Evolutionary conservation across 352 stramenopile species (phyloP), one percentile per base, ranked within the genome.

Genomic region (Phytophthora nicotianae): DNA sequence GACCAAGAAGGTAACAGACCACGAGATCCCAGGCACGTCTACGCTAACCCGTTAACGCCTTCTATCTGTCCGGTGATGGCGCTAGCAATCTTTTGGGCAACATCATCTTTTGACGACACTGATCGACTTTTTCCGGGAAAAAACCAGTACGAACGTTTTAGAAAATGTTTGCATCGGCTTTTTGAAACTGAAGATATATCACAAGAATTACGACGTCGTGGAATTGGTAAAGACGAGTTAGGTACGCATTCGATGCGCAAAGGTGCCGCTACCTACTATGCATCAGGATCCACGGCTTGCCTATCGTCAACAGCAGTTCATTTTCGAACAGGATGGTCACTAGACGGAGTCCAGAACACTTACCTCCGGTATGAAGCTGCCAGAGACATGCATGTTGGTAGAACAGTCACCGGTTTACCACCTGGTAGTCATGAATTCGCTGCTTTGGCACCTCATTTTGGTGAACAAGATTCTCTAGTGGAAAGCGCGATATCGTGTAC

Each of bases 251-350:
- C n/a, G n/a, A n/a, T n/a, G 21, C 47, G 62, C 3, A 72, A 77
- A 64, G 68, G 68, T 2, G 50, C 68, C 6, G 43, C 58, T 38
- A 70, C 56, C 0, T 70, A 59, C 21, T 52, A 32, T 50, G 13
- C 60, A 11, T 72, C 62, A 0, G 57, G 62, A 5, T 68, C 63
- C 1, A 77, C 63, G 4, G 58, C 58, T 17, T 67, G 54, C 33
- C 63, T 42, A 11, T 65, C 59, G 13, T 65, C 52, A 10, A 62
- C 42, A 11, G 45, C 65, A 8, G 51, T 68, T 10, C 35, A 73
- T 58, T 19, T 69, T 0, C 26, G 65, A 16, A 46, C 51, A 3
- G 50, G 65, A 20, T 74, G 65, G 59, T 55, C 53, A 6, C 21
- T 63, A 37, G 65, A 52, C 23, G 51, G 65, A 10, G 54, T 65